Percentiles rank a stretch among this genome's conserved stretches.
phyloP scores from a whole-genome alignment of 176 grass and related monocot genomes.

The Triticum urartu region DNA sequence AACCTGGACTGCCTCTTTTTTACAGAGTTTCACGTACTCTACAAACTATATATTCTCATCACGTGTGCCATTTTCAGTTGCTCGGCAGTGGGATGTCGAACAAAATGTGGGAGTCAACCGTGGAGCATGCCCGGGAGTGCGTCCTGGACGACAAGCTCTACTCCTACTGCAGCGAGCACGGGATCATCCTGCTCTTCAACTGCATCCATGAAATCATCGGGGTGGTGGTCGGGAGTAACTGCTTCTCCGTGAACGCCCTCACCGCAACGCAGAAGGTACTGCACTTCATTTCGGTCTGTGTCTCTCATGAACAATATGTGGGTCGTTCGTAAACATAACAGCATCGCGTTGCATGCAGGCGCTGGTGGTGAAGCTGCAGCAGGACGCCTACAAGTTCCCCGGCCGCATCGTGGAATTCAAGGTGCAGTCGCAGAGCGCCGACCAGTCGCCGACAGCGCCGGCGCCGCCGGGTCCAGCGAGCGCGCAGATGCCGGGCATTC shows the following conservation, averaged over 20 bases:
- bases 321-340: background rate
- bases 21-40: background rate
- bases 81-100: constrained; percentile 84
- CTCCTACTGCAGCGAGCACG: constrained; percentile 60
- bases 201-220: constrained; percentile 62
- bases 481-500: constrained; percentile 29
- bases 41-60: background rate
- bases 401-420: constrained; percentile 56
- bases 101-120: constrained; percentile 82
- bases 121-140: constrained; percentile 73
- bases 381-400: constrained; percentile 70
- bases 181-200: constrained; percentile 58
- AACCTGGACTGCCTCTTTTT: background rate
- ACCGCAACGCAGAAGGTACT: constrained; percentile 50
- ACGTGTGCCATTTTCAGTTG: constrained; percentile 34
- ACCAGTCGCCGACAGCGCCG: background rate
- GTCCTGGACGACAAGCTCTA: constrained; percentile 60
- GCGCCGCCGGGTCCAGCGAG: constrained; percentile 2
- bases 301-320: background rate
- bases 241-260: constrained; percentile 54
- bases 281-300: background rate
- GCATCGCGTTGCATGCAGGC: constrained; percentile 25
- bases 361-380: constrained; percentile 59
- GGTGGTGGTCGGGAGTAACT: constrained; percentile 42
- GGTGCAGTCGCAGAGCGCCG: constrained; percentile 36